phyloP scores from a whole-genome alignment of 768 basidiomycete genomes.

The Mrakia frigida region DNA sequence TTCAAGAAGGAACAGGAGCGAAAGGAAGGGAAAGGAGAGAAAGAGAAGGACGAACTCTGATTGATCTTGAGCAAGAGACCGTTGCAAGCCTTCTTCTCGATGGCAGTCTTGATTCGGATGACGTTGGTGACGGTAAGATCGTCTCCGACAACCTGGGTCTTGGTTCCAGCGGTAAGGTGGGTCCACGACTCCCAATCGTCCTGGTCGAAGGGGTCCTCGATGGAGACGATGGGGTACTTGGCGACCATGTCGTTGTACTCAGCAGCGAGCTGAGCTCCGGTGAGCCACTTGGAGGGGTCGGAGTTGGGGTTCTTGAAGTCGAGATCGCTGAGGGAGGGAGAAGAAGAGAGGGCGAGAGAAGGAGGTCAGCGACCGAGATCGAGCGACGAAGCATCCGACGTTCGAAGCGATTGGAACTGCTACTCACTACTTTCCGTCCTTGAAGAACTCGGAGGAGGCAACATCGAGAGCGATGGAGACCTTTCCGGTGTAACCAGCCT shows the following conservation, averaged over 20 bases:
- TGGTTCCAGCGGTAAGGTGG: slow-evolving; percentile 72
- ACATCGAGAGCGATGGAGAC: slow-evolving; percentile 98
- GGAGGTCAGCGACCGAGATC: neutral
- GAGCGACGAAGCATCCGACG: too few species aligned
- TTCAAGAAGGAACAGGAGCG: neutral
- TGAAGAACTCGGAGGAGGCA: slow-evolving; percentile 99
- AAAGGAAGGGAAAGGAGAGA: neutral
- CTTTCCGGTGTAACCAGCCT: slow-evolving; percentile 97
- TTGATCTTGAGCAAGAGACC: slow-evolving; percentile 85
- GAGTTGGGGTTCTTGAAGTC: slow-evolving; percentile 98
- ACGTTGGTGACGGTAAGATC: slow-evolving; percentile 99
- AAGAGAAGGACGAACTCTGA: slow-evolving; percentile 4
- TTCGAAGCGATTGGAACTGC: too few species aligned
- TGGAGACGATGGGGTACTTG: slow-evolving; percentile 53
- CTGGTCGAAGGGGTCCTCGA: slow-evolving; percentile 99
- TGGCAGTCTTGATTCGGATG: slow-evolving; percentile 92
- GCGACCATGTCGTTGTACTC: slow-evolving; percentile 72
- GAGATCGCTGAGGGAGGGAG: neutral
- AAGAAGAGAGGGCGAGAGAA: neutral
- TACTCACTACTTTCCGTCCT: slow-evolving; percentile 84
- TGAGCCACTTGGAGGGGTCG: slow-evolving; percentile 92
- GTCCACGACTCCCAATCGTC: slow-evolving; percentile 99
- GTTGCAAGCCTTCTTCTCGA: slow-evolving; percentile 99
- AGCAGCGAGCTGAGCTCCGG: slow-evolving; percentile 85
- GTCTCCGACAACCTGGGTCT: slow-evolving; percentile 59